Evolutionary conservation across 2,329 filamentous ascomycete species (phyloP), one percentile per base, ranked within the genome.

Genomic region (Fonsecaea nubica): DNA sequence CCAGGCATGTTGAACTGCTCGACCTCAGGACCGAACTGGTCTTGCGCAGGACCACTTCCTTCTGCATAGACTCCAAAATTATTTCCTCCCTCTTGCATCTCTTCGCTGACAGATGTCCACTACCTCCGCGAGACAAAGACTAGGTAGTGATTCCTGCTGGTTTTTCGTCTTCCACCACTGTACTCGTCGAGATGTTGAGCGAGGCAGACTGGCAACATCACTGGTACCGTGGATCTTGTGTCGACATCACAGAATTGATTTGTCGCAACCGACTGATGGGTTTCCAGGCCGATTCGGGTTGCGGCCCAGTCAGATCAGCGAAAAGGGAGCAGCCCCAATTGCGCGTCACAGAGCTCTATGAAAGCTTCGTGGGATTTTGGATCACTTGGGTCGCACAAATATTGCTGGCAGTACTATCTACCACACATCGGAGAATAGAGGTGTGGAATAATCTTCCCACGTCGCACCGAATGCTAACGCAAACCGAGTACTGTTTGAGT

Each of bases 11-110:
- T 63, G 60, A 62, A 56, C 48, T 61, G 25, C 15, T 62, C 63
- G 15, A 30, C 30, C 36, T 50, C 59, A 5, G 48, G n/a, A 13
- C 40, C n/a, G 50, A 33, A 13, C 35, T 58, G 63, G 38, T 32
- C 42, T 36, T 55, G 50, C 18, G 56, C 63, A 48, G 59, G 36
- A 45, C 7, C 36, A 33, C 48, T 18, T 56, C 38, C 66, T 35
- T 54, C 52, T 63, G 52, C 42, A 35, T 58, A 58, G 13, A 40
- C 33, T 52, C 32, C 60, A 32, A 59, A 45, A 45, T 61, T 63
- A 40, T 68, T 56, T 58, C 25, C 63, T 63, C 61, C 66, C 56
- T 65, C 66, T 65, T 65, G 59, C 66, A 68, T 68, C 57, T 61
- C 63, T 64, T 42, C 58, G 38, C 12, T 45, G 36, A 38, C 38